Evolutionary conservation across 371 early-diverging fungal species (phyloP).

Genomic region (Rhizopus stolonifer): DNA sequence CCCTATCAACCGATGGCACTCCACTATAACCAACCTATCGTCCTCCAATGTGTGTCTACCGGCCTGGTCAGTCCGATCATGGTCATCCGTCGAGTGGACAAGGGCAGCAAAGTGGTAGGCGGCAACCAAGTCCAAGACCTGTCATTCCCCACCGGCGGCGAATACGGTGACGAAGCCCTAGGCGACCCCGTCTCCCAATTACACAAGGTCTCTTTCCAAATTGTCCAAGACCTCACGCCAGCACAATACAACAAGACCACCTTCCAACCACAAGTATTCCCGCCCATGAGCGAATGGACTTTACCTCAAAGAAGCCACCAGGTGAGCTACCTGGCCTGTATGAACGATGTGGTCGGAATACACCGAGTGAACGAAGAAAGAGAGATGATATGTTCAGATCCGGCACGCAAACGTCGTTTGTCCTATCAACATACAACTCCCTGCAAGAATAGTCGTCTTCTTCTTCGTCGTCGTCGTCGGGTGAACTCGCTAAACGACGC

Average conservation of each 20-base stretch:
- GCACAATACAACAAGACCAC: slow-evolving; percentile 34
- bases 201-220: slow-evolving; percentile 89
- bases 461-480: too few relatives aligned
- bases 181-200: slow-evolving; percentile 83
- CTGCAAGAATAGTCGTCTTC: slow-evolving; percentile 10
- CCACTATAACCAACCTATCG: slow-evolving; percentile 82
- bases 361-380: slow-evolving; percentile 66
- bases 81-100: slow-evolving; percentile 83
- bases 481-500: slow-evolving; percentile 46
- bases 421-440: slow-evolving; percentile 40
- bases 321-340: slow-evolving; percentile 72
- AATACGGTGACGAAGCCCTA: slow-evolving; percentile 50
- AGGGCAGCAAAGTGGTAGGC: slow-evolving; percentile 78
- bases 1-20: slow-evolving; percentile 67
- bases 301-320: slow-evolving; percentile 51
- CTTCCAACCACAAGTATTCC: slow-evolving; percentile 21
- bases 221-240: slow-evolving; percentile 53
- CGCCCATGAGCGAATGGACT: slow-evolving; percentile 21
- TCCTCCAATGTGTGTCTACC: slow-evolving; percentile 78
- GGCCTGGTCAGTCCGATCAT: slow-evolving; percentile 82
- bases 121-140: slow-evolving; percentile 49
- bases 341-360: slow-evolving; percentile 79
- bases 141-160: slow-evolving; percentile 52
- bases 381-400: slow-evolving; percentile 18
- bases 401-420: slow-evolving; percentile 42